Evolutionary conservation across 2,329 filamentous ascomycete genomes (phyloP), one percentile per base, ranked within the genome.

Genomic region (Xylaria sp.): DNA sequence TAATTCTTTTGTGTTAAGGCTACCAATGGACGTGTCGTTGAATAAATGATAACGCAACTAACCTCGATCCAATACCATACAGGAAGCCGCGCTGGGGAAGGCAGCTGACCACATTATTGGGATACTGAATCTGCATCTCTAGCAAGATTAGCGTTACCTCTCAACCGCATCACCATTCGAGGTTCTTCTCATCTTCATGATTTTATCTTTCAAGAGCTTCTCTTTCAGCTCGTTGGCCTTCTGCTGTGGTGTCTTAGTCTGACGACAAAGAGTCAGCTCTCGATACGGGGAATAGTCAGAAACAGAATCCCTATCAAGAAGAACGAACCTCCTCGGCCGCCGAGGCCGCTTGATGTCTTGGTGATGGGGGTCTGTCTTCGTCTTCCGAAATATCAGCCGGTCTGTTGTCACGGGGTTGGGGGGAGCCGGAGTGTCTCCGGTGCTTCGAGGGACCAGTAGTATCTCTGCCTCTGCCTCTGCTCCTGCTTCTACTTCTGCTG

Each of bases 331-430:
- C 82, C 80, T 82, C 78, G 73, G 78, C 78, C 75, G 74, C 72
- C 69, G 78, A 75, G 72, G 74, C 75, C 70, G 76, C 72, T 54
- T 76, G 75, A 73, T 76, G 73, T 76, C 74, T 78, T 69, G 78
- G 72, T 73, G 80, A 74, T 78, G 73, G 77, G 71, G 76, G 75
- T 80, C 81, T 83, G 77, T 81, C 79, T 80, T 84, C 79, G 81
- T 82, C 80, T 80, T 82, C 81, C 77, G 80, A 84, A 85, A 80
- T 80, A 88, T 90, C 87, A 89, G 85, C 86, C 78, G 83, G 84
- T 80, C 82, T 87, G 80, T 83, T 64, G 66, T 62, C 52, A 82
- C 81, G 84, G 77, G 79, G 78, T 78, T 82, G 83, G 79, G 84
- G 82, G 76, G 86, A 86, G 77, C 82, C 82, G 72, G 86, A 87